phyloP scores from a whole-genome alignment of 352 stramenopile genomes.

The Achlya hypogyna region DNA sequence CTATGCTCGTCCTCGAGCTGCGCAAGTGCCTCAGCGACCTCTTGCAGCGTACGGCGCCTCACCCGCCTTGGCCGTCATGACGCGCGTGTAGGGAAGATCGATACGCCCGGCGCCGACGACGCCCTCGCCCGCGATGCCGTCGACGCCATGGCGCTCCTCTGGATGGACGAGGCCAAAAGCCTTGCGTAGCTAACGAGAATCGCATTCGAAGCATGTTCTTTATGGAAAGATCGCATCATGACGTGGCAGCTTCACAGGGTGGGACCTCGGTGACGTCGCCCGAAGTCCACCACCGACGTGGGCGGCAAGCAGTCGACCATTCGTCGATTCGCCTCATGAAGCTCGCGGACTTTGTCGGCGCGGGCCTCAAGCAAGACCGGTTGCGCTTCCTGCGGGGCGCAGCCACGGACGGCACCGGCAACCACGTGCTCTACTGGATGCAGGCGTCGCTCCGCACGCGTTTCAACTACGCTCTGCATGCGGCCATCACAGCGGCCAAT shows the following conservation, averaged over 20 bases:
- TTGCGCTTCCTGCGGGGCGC: not conserved
- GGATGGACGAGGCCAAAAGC: not conserved
- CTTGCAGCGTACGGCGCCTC: conserved; percentile 2
- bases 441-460: conserved; percentile 66
- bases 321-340: too few relatives aligned
- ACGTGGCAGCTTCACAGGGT: not conserved
- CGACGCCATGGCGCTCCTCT: conserved; percentile 3
- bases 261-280: not conserved
- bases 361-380: not conserved
- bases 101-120: not conserved
- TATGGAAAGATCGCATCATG: too few relatives aligned
- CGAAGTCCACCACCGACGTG: not conserved
- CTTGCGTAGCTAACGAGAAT: too few relatives aligned
- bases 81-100: conserved; percentile 8
- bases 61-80: not conserved
- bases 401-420: not conserved
- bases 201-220: too few relatives aligned
- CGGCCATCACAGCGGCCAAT: conserved; percentile 53
- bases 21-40: conserved; percentile 2
- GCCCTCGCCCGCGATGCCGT: not conserved
- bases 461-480: conserved; percentile 76
- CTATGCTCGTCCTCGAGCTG: conserved; percentile 13
- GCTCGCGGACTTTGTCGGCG: not conserved
- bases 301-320: too few relatives aligned
- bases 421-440: conserved; percentile 78